A percentile compares a stretch with the other conserved stretches of the same genome.
These are phyloP conservation scores for Megacollybia marginata DNA, from an alignment of 768 basidiomycete genomes.

Conservation along the genomic window DNA sequence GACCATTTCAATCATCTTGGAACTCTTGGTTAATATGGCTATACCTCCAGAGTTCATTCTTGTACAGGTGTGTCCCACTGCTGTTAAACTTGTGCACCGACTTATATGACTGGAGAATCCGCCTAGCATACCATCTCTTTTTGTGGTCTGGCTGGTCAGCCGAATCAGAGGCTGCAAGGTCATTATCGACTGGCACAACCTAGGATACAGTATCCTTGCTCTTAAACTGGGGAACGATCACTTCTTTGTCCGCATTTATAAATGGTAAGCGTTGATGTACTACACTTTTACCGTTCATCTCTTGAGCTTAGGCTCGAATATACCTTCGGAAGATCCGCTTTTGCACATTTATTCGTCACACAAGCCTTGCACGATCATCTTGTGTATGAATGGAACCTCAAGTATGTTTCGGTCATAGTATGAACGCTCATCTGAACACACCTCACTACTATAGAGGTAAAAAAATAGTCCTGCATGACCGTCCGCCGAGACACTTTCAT, in stretches of 20 bases:
- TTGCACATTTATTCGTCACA: slow-evolving; percentile 92
- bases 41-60: slow-evolving; percentile 78
- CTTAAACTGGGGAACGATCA: slow-evolving; percentile 68
- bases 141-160: slow-evolving; percentile 72
- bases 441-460: slow-evolving; percentile 46
- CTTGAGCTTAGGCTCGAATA: slow-evolving; percentile 63
- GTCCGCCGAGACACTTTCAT: slow-evolving; percentile 83
- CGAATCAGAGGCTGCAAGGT: slow-evolving; percentile 68
- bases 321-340: slow-evolving; percentile 72
- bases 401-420: slow-evolving; percentile 38
- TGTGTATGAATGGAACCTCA: slow-evolving; percentile 63
- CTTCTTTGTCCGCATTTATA: slow-evolving; percentile 64
- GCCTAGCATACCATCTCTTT: slow-evolving; percentile 90
- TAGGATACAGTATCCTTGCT: slow-evolving; percentile 89
- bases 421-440: not conserved
- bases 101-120: slow-evolving; percentile 61
- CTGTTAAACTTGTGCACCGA: not conserved
- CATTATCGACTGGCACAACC: slow-evolving; percentile 99
- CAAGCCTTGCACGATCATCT: slow-evolving; percentile 74
- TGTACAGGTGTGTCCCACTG: slow-evolving; percentile 63
- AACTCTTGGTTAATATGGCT: slow-evolving; percentile 52
- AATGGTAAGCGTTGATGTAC: slow-evolving; percentile 41
- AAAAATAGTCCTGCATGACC: slow-evolving; percentile 79
- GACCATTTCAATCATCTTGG: slow-evolving; percentile 49
- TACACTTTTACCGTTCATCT: not conserved